Conservation (phyloP, 306 rosid species). For the Begonia masoniana region DNA sequence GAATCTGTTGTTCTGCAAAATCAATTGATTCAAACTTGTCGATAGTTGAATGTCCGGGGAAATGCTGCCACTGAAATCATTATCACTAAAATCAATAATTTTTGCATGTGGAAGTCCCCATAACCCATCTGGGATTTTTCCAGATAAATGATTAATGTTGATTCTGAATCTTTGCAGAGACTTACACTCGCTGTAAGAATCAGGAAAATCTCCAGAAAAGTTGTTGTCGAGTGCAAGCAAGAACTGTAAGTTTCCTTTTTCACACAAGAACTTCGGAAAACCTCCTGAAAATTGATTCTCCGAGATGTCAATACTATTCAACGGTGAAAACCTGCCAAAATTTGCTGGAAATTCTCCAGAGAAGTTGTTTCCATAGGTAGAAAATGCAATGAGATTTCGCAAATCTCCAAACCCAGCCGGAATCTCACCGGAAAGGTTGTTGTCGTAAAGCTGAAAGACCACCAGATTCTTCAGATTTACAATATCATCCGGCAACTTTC, state of each 20-base stretch:
- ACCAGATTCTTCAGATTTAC: conserved; percentile 52
- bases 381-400: conserved; percentile 51
- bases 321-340: conserved; percentile 55
- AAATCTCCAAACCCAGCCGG: conserved; percentile 79
- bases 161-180: conserved; percentile 64
- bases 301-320: conserved; percentile 74
- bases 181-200: conserved; percentile 53
- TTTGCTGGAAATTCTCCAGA: conserved; percentile 56
- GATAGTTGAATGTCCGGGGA: conserved; percentile 51
- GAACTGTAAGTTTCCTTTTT: conserved; percentile 33
- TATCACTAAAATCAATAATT: conserved; percentile 69
- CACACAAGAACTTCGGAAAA: conserved; percentile 82
- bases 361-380: conserved; percentile 60
- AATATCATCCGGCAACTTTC: conserved; percentile 51
- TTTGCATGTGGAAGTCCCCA: conserved; percentile 70
- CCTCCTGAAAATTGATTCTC: conserved; percentile 81
- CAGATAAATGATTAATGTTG: conserved; percentile 48
- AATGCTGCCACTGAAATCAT: conserved; percentile 50
- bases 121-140: conserved; percentile 46
- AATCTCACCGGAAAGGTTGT: conserved; percentile 64
- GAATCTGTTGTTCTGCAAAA: conserved; percentile 50
- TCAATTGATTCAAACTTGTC: conserved; percentile 45
- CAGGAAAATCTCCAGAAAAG: conserved; percentile 67
- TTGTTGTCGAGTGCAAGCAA: conserved; percentile 81
- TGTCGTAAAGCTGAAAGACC: conserved; percentile 68